These are phyloP conservation scores for Dothistroma pini DNA, from an alignment of 2,329 filamentous ascomycete species.

Conservation along the genomic window DNA sequence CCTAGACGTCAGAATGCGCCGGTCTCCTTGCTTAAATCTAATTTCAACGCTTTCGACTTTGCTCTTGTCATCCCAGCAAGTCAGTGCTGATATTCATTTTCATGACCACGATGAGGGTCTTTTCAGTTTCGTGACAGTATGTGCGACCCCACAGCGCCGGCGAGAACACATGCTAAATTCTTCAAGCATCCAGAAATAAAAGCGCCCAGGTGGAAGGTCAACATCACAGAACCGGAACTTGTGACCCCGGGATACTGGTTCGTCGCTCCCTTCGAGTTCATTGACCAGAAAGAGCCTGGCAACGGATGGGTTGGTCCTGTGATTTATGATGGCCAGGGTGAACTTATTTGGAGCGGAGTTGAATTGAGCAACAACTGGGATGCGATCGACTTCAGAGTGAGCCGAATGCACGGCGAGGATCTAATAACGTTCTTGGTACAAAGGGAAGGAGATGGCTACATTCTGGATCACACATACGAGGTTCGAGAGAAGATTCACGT, in stretches of 20 bases:
- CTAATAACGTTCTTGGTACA: constrained; percentile 14
- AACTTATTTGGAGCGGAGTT: constrained; percentile 22
- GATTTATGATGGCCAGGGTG: constrained; percentile 21
- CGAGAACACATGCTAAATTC: neutral
- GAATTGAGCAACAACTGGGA: constrained; percentile 13
- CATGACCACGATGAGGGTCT: constrained; percentile 11
- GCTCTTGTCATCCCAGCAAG: constrained; percentile 1
- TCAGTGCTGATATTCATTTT: neutral
- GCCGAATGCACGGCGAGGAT: neutral
- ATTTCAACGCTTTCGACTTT: neutral
- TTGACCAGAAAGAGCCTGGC: constrained; percentile 13
- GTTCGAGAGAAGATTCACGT: constrained; percentile 14
- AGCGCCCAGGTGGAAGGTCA: constrained; percentile 19
- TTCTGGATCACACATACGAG: constrained; percentile 13
- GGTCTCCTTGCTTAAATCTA: neutral
- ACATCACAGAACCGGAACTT: constrained; percentile 8
- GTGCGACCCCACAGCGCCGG: neutral
- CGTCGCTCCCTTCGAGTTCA: constrained; percentile 18
- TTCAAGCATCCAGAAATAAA: constrained; percentile 20
- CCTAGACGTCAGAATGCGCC: neutral
- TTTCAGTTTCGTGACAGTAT: constrained; percentile 11
- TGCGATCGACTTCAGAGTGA: constrained; percentile 13
- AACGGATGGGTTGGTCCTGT: constrained; percentile 18
- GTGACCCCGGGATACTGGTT: constrained; percentile 23
- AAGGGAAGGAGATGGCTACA: constrained; percentile 11